A percentile compares a stretch with the other conserved stretches of the same genome.
These are phyloP conservation scores for Globisporangium paddicum DNA, from an alignment of 352 stramenopile genomes.

Conservation along the genomic window DNA sequence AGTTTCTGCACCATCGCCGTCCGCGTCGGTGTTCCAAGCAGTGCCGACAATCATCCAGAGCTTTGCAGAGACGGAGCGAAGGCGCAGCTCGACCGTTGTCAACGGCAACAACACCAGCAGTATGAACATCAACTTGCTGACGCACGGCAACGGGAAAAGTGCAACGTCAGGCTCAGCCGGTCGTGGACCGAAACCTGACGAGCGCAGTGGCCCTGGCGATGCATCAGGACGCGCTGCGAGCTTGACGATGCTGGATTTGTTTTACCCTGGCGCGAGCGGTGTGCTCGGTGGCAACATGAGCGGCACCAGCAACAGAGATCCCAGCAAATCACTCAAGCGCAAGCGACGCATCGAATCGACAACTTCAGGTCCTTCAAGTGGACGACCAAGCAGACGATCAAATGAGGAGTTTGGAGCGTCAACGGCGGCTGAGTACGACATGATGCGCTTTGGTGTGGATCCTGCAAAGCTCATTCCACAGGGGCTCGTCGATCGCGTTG, in stretches of 20 bases:
- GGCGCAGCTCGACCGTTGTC: conserved; percentile 5
- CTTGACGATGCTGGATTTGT: conserved; percentile 59
- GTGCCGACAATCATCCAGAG: conserved; percentile 48
- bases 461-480: conserved; percentile 72
- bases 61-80: conserved; percentile 48
- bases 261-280: conserved; percentile 31
- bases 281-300: neutral
- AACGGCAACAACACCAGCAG: neutral
- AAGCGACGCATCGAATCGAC: conserved; percentile 26
- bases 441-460: conserved; percentile 70
- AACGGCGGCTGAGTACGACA: conserved; percentile 30
- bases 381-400: conserved; percentile 1
- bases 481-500: conserved; percentile 80
- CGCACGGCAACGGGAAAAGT: neutral
- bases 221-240: neutral
- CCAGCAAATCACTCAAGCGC: conserved; percentile 35
- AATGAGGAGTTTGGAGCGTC: conserved; percentile 9
- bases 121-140: conserved; percentile 2
- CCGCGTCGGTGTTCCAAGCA: conserved; percentile 50
- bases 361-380: neutral
- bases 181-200: conserved; percentile 18
- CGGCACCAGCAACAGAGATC: neutral
- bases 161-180: neutral
- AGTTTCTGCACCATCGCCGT: conserved; percentile 9
- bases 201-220: conserved; percentile 11